These are phyloP conservation scores for Xylaria multiplex DNA, from an alignment of 2,329 filamentous ascomycete species.

Conservation along the genomic window DNA sequence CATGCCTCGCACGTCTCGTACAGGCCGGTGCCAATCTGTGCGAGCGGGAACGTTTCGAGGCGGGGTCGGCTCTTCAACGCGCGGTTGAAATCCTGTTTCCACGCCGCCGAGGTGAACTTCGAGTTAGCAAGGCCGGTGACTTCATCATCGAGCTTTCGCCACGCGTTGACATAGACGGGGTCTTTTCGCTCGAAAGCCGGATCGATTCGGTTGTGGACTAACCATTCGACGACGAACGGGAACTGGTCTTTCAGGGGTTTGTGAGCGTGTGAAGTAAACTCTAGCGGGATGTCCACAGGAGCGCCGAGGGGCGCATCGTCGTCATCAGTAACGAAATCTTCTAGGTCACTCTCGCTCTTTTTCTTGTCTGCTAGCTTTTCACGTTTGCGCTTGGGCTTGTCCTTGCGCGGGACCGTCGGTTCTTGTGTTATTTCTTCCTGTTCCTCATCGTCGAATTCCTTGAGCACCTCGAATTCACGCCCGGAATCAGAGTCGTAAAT, in stretches of 20 bases:
- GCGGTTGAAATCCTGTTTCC: slow-evolving; percentile 73
- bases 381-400: slow-evolving; percentile 33
- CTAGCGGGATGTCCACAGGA: slow-evolving; percentile 70
- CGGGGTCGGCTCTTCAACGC: slow-evolving; percentile 73
- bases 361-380: slow-evolving; percentile 38
- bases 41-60: slow-evolving; percentile 61
- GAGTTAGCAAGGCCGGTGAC: slow-evolving; percentile 73
- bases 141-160: slow-evolving; percentile 77
- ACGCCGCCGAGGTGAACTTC: slow-evolving; percentile 76
- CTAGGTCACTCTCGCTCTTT: slow-evolving; percentile 51
- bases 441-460: slow-evolving; percentile 51
- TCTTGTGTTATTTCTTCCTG: slow-evolving; percentile 35
- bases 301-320: slow-evolving; percentile 67
- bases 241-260: slow-evolving; percentile 78
- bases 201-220: slow-evolving; percentile 81
- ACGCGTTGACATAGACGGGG: slow-evolving; percentile 73
- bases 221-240: slow-evolving; percentile 79
- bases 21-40: slow-evolving; percentile 48
- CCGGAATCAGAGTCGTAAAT: slow-evolving; percentile 51
- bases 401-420: slow-evolving; percentile 35
- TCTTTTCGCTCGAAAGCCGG: slow-evolving; percentile 71
- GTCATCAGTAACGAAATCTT: slow-evolving; percentile 74
- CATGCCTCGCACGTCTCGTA: slow-evolving; percentile 73
- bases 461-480: slow-evolving; percentile 45
- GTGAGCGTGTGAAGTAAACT: slow-evolving; percentile 73